A percentile compares a stretch with the other conserved stretches of the same genome.
These are phyloP conservation scores for Crithidia bombi DNA, from an alignment of 208 protist species.

Conservation along the genomic window DNA sequence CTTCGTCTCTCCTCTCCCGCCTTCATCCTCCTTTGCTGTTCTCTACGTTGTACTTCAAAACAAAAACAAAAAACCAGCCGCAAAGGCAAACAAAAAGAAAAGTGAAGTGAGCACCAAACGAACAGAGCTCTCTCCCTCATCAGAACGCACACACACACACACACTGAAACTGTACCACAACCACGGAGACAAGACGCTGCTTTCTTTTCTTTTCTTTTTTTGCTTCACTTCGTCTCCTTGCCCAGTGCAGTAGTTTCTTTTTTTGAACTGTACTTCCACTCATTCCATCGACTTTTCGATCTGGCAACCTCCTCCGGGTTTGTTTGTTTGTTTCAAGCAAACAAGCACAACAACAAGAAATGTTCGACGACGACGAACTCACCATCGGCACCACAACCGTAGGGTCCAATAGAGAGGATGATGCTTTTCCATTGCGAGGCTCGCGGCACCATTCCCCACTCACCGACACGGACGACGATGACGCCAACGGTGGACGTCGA, in stretches of 20 bases:
- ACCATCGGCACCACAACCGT: neutral
- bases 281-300: too few species aligned
- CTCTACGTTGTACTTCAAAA: too few species aligned
- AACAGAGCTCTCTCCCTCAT: too few species aligned
- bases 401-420: neutral
- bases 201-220: constrained; percentile 15
- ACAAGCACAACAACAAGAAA: neutral
- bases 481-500: neutral
- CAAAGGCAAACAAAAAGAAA: too few species aligned
- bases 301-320: too few species aligned
- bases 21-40: too few species aligned
- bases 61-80: too few species aligned
- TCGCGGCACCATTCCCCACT: neutral
- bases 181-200: neutral
- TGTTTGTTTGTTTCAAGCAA: neutral
- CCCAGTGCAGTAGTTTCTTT: neutral
- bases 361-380: constrained; percentile 4
- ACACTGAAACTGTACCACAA: too few species aligned
- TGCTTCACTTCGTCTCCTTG: neutral
- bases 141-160: too few species aligned
- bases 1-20: too few species aligned
- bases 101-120: too few species aligned
- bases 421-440: neutral
- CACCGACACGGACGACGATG: neutral
- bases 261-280: neutral